Conservation (phyloP, 1,284 basidiomycete species). For the Moesziomyces globuligerus region DNA sequence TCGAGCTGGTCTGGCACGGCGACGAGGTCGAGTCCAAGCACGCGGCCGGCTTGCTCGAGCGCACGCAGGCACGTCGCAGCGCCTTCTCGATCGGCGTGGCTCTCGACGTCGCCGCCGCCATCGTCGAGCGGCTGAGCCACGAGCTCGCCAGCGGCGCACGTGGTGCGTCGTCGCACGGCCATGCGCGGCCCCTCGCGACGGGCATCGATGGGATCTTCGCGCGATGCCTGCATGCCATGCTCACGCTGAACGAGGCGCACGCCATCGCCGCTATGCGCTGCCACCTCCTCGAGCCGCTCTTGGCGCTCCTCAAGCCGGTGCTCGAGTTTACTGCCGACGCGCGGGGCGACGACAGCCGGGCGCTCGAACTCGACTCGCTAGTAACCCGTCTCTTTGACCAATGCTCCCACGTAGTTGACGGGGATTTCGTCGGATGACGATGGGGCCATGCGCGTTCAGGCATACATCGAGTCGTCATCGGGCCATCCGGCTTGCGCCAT, state of each 20-base stretch:
- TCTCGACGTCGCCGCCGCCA: not conserved
- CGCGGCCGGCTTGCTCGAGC: slow-evolving; percentile 12
- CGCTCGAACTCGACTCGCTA: slow-evolving; percentile 15
- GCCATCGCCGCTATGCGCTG: not conserved
- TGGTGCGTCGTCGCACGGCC: too few species aligned
- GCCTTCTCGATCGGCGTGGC: not conserved
- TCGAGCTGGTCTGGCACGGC: slow-evolving; percentile 9
- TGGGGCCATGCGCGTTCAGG: slow-evolving; percentile 3
- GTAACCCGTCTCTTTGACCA: slow-evolving; percentile 10
- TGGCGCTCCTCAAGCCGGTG: slow-evolving; percentile 2
- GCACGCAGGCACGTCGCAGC: slow-evolving; percentile 1
- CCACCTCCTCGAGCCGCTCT: slow-evolving; percentile 3
- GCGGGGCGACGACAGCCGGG: not conserved
- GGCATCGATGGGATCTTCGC: not conserved
- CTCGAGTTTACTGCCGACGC: slow-evolving; percentile 4
- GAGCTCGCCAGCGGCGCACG: not conserved
- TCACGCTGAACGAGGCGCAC: not conserved
- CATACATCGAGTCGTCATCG: slow-evolving; percentile 35
- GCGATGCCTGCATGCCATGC: slow-evolving; percentile 4
- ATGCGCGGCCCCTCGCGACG: not conserved
- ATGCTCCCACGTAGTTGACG: slow-evolving; percentile 1
- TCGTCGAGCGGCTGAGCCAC: slow-evolving; percentile 1
- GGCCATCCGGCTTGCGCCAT: slow-evolving; percentile 32
- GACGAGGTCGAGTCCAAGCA: not conserved
- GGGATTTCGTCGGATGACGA: not conserved